Evolutionary conservation across 805 yeast genomes (phyloP), one percentile per base, ranked within the genome.

Genomic region (Hanseniaspora singularis): DNA sequence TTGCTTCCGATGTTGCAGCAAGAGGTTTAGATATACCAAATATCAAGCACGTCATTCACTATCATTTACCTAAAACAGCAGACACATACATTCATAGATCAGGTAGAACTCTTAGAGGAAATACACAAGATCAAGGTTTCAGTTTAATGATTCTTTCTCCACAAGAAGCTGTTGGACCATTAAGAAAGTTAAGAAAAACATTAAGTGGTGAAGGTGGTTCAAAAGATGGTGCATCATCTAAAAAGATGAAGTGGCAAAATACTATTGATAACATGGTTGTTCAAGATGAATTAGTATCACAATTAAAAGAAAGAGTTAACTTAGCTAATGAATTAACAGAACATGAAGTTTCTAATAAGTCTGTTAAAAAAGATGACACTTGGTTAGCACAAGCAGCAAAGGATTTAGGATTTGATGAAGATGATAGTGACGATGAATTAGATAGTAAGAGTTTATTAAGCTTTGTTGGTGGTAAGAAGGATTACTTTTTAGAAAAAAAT

Each of bases 1-100:
- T 92, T 45, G 95, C 96, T 1, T 86, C 97, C 3, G 98, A 92
- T 64, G 97, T 92, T 38, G 98, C 98, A 2, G 98, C 98, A 3
- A 76, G 98, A 69, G 98, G 98, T 50, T 71, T 92, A 50, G 98
- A 92, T 69, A 86, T 92, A 46, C 81, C 94, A 2, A 74, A 73
- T 39, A 88, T 92, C 43, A 80, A 87, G 55, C 97, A 92, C 62
- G 97, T 92, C 40, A 83, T 89, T 18, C 98, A 92, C 63, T 92
- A 89, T 59, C 96, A 92, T 64, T 70, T 92, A 51, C 97, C 98
- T 10, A 72, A 97, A 52, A 72, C 94, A 14, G 96, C 96, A 0
- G 98, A 92, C 58, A 78, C 86, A 42, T 92, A 92, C 59, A 79
- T 92, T 54, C 98, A 92, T 64, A 74, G 98, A 62, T 84, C 96